These are phyloP conservation scores for Rhodotorula sp. DNA, from an alignment of 1,284 basidiomycete species.

Conservation along the genomic window DNA sequence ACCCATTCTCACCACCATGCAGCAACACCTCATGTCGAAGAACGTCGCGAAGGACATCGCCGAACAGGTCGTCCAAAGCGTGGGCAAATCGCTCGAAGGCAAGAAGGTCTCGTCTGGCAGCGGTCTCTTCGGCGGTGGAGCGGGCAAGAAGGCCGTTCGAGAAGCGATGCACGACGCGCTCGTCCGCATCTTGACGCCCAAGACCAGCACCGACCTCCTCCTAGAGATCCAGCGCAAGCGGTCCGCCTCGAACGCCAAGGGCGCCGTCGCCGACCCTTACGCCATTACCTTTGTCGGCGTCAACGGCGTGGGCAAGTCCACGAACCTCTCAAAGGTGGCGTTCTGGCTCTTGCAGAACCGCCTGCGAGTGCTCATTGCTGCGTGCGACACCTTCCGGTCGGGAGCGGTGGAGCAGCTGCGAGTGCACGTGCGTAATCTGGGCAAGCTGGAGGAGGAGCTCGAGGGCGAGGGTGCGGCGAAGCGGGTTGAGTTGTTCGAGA, in stretches of 20 bases:
- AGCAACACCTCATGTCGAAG: conserved; percentile 96
- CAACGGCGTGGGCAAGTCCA: conserved; percentile 98
- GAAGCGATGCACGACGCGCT: conserved; percentile 79
- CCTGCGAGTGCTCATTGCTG: conserved; percentile 88
- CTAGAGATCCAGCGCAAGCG: conserved; percentile 61
- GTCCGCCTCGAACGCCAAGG: background rate
- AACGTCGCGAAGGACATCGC: conserved; percentile 96
- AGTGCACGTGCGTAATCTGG: conserved; percentile 92
- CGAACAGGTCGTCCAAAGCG: conserved; percentile 88
- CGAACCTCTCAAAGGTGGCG: conserved; percentile 95
- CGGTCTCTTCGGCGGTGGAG: conserved; percentile 57
- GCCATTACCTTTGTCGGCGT: conserved; percentile 98
- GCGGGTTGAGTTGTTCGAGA: conserved; percentile 84
- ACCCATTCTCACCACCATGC: conserved; percentile 90
- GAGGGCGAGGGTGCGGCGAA: conserved; percentile 47
- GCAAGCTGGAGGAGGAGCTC: conserved; percentile 73
- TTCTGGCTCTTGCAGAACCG: conserved; percentile 99
- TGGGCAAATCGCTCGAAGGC: conserved; percentile 82
- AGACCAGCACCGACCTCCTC: conserved; percentile 91
- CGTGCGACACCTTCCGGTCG: conserved; percentile 97
- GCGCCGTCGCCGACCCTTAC: conserved; percentile 58
- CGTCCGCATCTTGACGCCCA: conserved; percentile 91
- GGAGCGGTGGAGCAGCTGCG: conserved; percentile 97
- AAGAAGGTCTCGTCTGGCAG: conserved; percentile 52
- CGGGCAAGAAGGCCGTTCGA: conserved; percentile 56